Base-by-base conservation (phyloP, 441 rosid genomes). In the Erodium trifolium region DNA sequence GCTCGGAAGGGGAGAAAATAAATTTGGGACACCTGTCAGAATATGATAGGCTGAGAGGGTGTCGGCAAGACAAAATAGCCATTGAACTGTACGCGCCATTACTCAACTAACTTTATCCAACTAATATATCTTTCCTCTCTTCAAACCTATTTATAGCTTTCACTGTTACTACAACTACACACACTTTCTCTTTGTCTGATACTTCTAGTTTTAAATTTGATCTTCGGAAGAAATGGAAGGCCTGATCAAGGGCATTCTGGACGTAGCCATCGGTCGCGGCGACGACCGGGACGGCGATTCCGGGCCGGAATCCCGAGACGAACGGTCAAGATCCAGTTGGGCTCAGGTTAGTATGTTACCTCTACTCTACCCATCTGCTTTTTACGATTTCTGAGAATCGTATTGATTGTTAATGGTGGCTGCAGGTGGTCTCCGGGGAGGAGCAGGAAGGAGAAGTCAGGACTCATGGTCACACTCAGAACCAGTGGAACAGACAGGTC, bases 301-400 rank as follows among this genome's bases (percentile, higher is more conserved):
- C 37, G 37, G 3, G 37, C 37, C 37, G 37, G 5, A 34, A 34
- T 34, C 37, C 62, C 7, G 62, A 55, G 62, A 55, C 10, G 62
- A 55, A 17, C 62, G 62, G 2, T 55, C 62, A 23, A 55, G 62
- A 55, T 55, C 62, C 62, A 55, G 62, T 55, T 55, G 62, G 62
- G 62, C 62, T 7, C 27, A 55, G 62, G 62, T 55, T 17, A 55
- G 27, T 55, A 55, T 6, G 1, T 18, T 34, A 34, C 35, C n/a
- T n/a, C n/a, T n/a, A n/a, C 3, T 0, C 4, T 5, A 2, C 18
- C 9, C 2, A 14, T 55, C 62, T 2, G 2, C 62, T 16, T 18
- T 55, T 17, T 4, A 34, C 4, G 5, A 34, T 51, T 51, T 55
- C 8, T 17, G 62, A 16, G 27, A 16, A 16, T 55, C 19, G 18